These are phyloP conservation scores for Mucor plumbeus DNA, from an alignment of 371 early-diverging fungal genomes.

Conservation along the genomic window DNA sequence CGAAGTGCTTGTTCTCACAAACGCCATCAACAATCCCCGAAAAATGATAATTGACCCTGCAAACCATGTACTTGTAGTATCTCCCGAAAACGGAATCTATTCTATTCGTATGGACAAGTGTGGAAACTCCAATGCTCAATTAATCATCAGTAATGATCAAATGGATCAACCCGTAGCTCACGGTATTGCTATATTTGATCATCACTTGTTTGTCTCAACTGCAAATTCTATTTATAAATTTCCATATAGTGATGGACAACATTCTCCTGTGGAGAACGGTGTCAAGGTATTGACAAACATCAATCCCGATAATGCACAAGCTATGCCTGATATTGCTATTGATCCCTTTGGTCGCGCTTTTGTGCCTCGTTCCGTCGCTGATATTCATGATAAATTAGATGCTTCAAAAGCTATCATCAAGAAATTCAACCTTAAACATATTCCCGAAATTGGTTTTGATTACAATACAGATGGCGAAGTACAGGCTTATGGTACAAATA, in stretches of 20 bases:
- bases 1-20: constrained; percentile 37
- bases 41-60: constrained; percentile 43
- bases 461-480: constrained; percentile 44
- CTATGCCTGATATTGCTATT: constrained; percentile 38
- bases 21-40: constrained; percentile 35
- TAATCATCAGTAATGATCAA: constrained; percentile 20
- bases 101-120: constrained; percentile 53
- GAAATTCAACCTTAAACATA: constrained; percentile 42
- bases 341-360: constrained; percentile 46
- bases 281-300: constrained; percentile 35
- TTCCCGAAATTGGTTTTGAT: constrained; percentile 45
- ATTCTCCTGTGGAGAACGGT: constrained; percentile 33
- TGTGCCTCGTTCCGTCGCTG: constrained; percentile 36
- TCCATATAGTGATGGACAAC: constrained; percentile 52
- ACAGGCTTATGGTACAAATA: constrained; percentile 44
- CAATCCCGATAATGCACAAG: constrained; percentile 17
- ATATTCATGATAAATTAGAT: constrained; percentile 15
- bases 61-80: constrained; percentile 44
- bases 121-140: constrained; percentile 37
- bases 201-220: constrained; percentile 40
- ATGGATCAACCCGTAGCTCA: constrained; percentile 25
- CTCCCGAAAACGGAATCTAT: constrained; percentile 33
- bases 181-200: constrained; percentile 34
- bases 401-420: constrained; percentile 41
- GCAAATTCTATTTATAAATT: constrained; percentile 40